Evolutionary conservation across 2,329 filamentous ascomycete genomes (phyloP).

Genomic region (Colletotrichum theobromicola): DNA sequence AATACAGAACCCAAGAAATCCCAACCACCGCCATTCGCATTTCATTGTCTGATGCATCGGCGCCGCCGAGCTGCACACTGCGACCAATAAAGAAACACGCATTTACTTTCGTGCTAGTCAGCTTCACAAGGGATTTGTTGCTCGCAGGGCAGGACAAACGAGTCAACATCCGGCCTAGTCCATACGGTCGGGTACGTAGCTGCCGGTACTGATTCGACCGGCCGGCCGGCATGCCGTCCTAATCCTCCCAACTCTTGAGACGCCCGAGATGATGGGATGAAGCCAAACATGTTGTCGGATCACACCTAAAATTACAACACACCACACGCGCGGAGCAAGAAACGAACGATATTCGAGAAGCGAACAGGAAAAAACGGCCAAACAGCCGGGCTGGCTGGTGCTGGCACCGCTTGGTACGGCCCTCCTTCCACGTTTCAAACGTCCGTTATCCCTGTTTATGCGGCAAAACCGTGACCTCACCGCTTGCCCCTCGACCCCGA

Average conservation of each 20-base stretch:
- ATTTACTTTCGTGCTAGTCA: constrained; percentile 4
- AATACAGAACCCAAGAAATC: neutral
- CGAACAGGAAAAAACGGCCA: neutral
- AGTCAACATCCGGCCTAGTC: neutral
- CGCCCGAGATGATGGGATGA: neutral
- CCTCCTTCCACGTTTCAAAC: constrained; percentile 1
- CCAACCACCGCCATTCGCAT: neutral
- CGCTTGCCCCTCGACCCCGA: neutral
- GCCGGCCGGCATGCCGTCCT: neutral
- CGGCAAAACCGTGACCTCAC: neutral
- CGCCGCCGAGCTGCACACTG: constrained; percentile 1
- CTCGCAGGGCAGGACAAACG: neutral
- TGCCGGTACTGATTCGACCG: neutral
- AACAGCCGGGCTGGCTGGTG: neutral
- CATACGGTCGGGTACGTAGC: neutral
- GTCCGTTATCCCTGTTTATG: neutral
- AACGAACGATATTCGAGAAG: neutral
- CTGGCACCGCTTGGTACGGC: neutral
- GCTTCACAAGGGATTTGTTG: neutral
- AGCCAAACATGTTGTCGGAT: constrained; percentile 2
- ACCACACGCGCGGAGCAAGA: neutral
- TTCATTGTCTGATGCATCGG: constrained; percentile 2
- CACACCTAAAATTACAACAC: neutral
- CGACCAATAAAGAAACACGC: constrained; percentile 1
- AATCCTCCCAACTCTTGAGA: neutral